These are phyloP conservation scores for Arthrobotrys sinensis DNA, from an alignment of 2,329 filamentous ascomycete genomes.

Conservation along the genomic window DNA sequence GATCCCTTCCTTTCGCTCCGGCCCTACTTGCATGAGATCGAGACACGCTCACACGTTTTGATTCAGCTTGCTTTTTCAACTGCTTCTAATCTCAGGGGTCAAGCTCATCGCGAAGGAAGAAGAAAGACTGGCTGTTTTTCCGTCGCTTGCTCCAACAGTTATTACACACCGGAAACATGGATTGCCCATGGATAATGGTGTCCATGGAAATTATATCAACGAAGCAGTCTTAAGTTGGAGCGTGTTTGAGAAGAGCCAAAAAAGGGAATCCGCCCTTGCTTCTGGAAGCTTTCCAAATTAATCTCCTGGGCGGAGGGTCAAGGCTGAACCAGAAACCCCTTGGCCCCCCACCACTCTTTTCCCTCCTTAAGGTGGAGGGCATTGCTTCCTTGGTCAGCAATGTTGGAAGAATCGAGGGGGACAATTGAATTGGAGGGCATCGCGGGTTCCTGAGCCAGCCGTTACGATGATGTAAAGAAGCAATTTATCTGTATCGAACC, in stretches of 20 bases:
- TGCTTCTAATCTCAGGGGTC: slow-evolving; percentile 16
- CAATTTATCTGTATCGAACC: slow-evolving; percentile 47
- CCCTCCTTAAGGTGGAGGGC: slow-evolving; percentile 23
- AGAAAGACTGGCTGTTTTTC: slow-evolving; percentile 20
- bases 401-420: slow-evolving; percentile 24
- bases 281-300: slow-evolving; percentile 62
- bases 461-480: slow-evolving; percentile 53
- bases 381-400: slow-evolving; percentile 30
- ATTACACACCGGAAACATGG: slow-evolving; percentile 35
- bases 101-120: slow-evolving; percentile 16
- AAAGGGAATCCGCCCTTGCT: slow-evolving; percentile 61
- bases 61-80: slow-evolving; percentile 55
- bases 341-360: slow-evolving; percentile 44
- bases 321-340: slow-evolving; percentile 42
- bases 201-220: slow-evolving; percentile 53
- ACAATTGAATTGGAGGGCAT: slow-evolving; percentile 29
- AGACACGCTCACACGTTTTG: slow-evolving; percentile 58
- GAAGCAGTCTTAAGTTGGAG: slow-evolving; percentile 27
- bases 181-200: slow-evolving; percentile 11
- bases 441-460: slow-evolving; percentile 28
- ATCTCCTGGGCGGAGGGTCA: slow-evolving; percentile 48
- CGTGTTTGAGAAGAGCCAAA: slow-evolving; percentile 51
- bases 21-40: slow-evolving; percentile 34
- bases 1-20: slow-evolving; percentile 36
- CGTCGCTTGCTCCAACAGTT: slow-evolving; percentile 49